These are phyloP conservation scores for Polygonum maritimum DNA, from an alignment of 148 eudicot species.

Conservation along the genomic window DNA sequence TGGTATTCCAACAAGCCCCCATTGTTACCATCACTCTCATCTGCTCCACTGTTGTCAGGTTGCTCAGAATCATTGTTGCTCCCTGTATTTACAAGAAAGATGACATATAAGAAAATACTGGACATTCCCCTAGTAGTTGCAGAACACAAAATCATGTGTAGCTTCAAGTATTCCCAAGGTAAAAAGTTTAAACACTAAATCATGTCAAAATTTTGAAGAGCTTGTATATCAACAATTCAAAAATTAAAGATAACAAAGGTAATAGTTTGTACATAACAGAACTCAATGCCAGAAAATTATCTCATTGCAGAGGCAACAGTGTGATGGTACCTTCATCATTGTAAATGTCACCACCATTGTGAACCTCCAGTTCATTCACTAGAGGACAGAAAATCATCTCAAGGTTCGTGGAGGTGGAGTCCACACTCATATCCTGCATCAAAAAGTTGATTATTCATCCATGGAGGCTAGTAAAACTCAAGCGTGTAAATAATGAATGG, in stretches of 20 bases:
- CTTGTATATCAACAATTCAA: not conserved
- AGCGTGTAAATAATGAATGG: not conserved
- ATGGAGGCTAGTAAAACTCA: not conserved
- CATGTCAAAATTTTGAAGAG: not conserved
- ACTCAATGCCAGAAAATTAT: not conserved
- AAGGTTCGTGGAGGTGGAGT: slow-evolving; percentile 36
- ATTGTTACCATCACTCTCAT: slow-evolving; percentile 66
- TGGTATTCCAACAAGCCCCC: slow-evolving; percentile 56
- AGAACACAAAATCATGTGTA: not conserved
- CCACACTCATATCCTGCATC: slow-evolving; percentile 43
- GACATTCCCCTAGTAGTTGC: not conserved
- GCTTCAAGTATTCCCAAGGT: not conserved
- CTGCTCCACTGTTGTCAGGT: slow-evolving; percentile 20
- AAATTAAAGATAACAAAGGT: not conserved
- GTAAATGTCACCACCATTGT: slow-evolving; percentile 15
- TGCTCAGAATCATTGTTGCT: slow-evolving; percentile 18
- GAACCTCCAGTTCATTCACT: slow-evolving; percentile 30
- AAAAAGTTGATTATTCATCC: not conserved
- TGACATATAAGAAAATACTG: not conserved
- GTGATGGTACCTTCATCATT: slow-evolving; percentile 40
- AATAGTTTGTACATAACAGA: not conserved
- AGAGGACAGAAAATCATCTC: slow-evolving; percentile 72
- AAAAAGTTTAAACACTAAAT: not conserved
- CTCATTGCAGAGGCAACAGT: too few relatives aligned
- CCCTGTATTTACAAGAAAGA: slow-evolving; percentile 18